A percentile compares a stretch with the other conserved stretches of the same genome.
Conservation (phyloP, 2,329 filamentous ascomycete genomes). For the Fusarium verticillioides region DNA sequence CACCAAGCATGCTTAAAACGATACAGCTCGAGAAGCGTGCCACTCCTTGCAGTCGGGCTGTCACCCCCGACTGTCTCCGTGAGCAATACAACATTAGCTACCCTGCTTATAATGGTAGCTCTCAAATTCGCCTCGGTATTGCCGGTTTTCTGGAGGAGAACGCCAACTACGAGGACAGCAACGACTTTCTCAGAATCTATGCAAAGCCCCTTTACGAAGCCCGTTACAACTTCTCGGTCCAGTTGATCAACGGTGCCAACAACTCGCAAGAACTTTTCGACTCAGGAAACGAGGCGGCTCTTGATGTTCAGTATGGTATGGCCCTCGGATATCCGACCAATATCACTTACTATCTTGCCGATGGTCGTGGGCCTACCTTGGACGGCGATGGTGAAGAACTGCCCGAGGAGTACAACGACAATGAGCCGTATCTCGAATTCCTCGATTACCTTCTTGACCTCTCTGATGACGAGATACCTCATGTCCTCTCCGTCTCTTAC, state of each 20-base stretch:
- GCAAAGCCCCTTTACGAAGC: conserved; percentile 51
- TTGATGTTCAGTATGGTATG: conserved; percentile 62
- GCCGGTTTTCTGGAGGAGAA: conserved; percentile 63
- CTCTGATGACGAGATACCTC: conserved; percentile 59
- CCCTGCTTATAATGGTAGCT: conserved; percentile 42
- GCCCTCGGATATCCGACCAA: conserved; percentile 57
- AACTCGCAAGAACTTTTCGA: conserved; percentile 53
- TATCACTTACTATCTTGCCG: conserved; percentile 58
- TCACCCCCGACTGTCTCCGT: conserved; percentile 55
- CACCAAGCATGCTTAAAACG: conserved; percentile 7
- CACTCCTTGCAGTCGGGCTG: conserved; percentile 47
- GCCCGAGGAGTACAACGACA: conserved; percentile 50
- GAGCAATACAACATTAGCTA: conserved; percentile 60
- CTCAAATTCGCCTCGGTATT: conserved; percentile 56
- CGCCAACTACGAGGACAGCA: conserved; percentile 56
- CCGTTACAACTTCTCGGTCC: conserved; percentile 54
- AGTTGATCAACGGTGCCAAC: conserved; percentile 56
- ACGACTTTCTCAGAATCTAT: conserved; percentile 52
- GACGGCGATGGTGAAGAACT: conserved; percentile 51
- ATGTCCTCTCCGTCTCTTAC: conserved; percentile 68
- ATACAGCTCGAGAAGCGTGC: conserved; percentile 36
- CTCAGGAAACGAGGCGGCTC: conserved; percentile 58
- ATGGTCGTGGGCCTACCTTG: conserved; percentile 57
- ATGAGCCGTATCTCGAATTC: conserved; percentile 69
- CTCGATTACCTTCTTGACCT: conserved; percentile 61